Percentiles rank a stretch among this genome's conserved stretches.
Evolutionary conservation across 352 stramenopile species (phyloP).

Genomic region (Pythium sukuiense): DNA sequence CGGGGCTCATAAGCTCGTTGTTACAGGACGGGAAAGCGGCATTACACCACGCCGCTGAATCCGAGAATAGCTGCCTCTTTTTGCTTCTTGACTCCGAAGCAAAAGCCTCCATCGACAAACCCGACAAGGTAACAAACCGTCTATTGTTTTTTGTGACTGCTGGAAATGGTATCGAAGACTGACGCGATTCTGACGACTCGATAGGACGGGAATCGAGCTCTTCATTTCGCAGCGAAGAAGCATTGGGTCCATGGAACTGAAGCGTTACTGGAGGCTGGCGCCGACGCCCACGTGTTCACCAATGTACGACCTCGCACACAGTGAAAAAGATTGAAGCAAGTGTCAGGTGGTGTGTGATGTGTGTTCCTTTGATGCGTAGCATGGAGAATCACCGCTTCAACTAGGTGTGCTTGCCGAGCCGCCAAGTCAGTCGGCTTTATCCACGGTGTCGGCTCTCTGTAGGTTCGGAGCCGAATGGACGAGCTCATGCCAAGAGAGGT

Average conservation of each 20-base stretch:
- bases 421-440: neutral
- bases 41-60: neutral
- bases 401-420: neutral
- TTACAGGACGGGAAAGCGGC: neutral
- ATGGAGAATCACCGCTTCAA: neutral
- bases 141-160: neutral
- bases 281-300: neutral
- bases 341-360: too few relatives aligned
- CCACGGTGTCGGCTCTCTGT: neutral
- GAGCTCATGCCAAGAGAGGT: neutral
- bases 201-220: neutral
- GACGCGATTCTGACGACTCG: neutral
- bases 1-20: neutral
- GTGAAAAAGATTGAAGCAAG: too few relatives aligned
- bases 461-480: neutral
- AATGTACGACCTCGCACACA: neutral
- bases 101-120: neutral
- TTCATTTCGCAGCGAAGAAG: neutral
- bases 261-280: neutral
- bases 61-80: neutral
- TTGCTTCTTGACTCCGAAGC: neutral
- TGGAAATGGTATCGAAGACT: neutral
- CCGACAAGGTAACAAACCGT: neutral
- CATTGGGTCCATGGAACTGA: neutral
- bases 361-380: neutral